These are phyloP conservation scores for Pythium scleroteichum DNA, from an alignment of 352 stramenopile species.

Conservation along the genomic window DNA sequence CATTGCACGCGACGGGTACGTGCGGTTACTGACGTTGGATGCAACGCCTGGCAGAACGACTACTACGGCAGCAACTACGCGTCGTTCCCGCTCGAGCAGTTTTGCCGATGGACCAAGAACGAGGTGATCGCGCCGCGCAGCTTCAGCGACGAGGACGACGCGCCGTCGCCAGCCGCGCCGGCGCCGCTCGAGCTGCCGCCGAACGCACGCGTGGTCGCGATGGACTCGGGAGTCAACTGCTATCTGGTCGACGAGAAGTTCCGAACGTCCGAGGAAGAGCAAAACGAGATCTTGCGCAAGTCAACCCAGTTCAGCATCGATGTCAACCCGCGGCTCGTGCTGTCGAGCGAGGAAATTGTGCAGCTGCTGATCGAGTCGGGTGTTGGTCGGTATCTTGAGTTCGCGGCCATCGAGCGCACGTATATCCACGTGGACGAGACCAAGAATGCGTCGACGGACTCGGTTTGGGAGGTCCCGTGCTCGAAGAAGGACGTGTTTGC, in stretches of 20 bases:
- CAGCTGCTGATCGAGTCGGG: slow-evolving; percentile 84
- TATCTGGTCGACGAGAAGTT: slow-evolving; percentile 45
- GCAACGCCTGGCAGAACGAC: slow-evolving; percentile 82
- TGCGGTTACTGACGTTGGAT: background rate
- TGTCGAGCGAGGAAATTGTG: slow-evolving; percentile 79
- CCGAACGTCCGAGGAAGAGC: slow-evolving; percentile 30
- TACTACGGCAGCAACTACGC: slow-evolving; percentile 84
- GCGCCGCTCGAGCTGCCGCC: background rate
- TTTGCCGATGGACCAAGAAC: slow-evolving; percentile 59
- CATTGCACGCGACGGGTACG: no score
- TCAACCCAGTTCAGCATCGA: slow-evolving; percentile 75
- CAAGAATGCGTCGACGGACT: slow-evolving; percentile 26
- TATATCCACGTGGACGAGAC: slow-evolving; percentile 62
- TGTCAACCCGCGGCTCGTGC: slow-evolving; percentile 75
- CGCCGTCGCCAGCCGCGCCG: background rate
- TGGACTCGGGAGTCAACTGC: slow-evolving; percentile 54
- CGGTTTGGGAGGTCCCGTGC: slow-evolving; percentile 82
- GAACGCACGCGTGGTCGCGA: slow-evolving; percentile 29
- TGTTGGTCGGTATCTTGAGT: slow-evolving; percentile 87
- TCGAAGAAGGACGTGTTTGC: slow-evolving; percentile 91
- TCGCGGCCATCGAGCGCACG: slow-evolving; percentile 81
- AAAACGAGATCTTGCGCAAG: slow-evolving; percentile 39
- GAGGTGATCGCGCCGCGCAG: slow-evolving; percentile 35
- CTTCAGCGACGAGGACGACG: slow-evolving; percentile 34
- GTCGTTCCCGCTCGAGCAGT: slow-evolving; percentile 63